A percentile compares a stretch with the other conserved stretches of the same genome.
Conservation (phyloP, 192 early-diverging fungal species). For the Backusella psychrophila region DNA sequence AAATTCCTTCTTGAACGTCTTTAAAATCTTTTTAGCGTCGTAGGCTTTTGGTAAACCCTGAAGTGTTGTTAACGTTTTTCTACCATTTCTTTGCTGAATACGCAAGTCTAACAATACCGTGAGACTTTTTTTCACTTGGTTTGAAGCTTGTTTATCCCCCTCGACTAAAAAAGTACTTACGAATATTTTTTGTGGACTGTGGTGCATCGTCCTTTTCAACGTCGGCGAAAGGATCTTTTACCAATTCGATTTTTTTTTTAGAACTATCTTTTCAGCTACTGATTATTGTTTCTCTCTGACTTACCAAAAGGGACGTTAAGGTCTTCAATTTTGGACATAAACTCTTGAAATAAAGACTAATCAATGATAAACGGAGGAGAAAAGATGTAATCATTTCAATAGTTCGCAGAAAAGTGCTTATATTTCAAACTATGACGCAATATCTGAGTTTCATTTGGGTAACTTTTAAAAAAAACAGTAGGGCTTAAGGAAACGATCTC, state of each 20-base stretch:
- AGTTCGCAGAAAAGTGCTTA: not conserved
- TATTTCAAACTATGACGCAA: not conserved
- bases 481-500: not conserved
- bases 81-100: slow-evolving; percentile 93
- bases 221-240: slow-evolving; percentile 42
- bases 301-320: slow-evolving; percentile 29
- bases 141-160: too few species aligned
- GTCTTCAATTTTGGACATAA: slow-evolving; percentile 29
- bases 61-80: slow-evolving; percentile 93
- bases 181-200: slow-evolving; percentile 36
- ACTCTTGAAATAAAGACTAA: not conserved
- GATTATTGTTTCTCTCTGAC: not conserved
- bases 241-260: not conserved
- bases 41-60: slow-evolving; percentile 83
- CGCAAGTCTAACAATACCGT: slow-evolving; percentile 78
- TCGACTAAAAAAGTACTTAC: slow-evolving; percentile 33
- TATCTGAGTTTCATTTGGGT: not conserved
- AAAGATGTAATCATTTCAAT: not conserved
- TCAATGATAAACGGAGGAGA: not conserved
- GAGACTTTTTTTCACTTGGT: not conserved
- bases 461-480: not conserved
- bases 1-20: slow-evolving; percentile 94
- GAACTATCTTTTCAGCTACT: not conserved
- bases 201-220: slow-evolving; percentile 32
- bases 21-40: slow-evolving; percentile 86